Conservation (phyloP, 2,329 filamentous ascomycete species). For the Arachnomyces sp. region DNA sequence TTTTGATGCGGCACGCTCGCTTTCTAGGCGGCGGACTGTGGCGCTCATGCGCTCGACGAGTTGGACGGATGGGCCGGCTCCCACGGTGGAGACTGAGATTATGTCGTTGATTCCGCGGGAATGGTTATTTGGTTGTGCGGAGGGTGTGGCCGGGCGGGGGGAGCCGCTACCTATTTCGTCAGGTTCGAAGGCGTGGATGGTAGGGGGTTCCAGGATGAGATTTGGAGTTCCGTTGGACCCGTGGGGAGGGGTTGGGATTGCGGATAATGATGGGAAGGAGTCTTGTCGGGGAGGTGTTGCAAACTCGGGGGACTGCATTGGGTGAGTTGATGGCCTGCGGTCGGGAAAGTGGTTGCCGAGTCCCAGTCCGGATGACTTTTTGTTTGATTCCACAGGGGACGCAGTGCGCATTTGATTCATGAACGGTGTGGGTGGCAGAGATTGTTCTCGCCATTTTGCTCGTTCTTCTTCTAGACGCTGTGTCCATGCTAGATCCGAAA, state of each 20-base stretch:
- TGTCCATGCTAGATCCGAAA: conserved; percentile 49
- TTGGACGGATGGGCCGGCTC: conserved; percentile 85
- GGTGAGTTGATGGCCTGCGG: conserved; percentile 34
- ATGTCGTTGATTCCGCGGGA: conserved; percentile 69
- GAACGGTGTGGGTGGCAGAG: conserved; percentile 26
- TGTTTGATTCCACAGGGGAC: conserved; percentile 35
- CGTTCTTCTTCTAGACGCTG: conserved; percentile 60
- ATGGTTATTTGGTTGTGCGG: conserved; percentile 30
- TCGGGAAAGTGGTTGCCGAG: conserved; percentile 31
- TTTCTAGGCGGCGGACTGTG: conserved; percentile 81
- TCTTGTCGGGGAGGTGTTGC: conserved; percentile 40
- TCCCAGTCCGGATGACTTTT: conserved; percentile 31
- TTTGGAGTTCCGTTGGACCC: conserved; percentile 26
- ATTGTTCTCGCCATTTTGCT: conserved; percentile 49
- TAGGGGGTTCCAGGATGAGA: conserved; percentile 23
- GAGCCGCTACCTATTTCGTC: conserved; percentile 38
- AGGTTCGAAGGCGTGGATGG: conserved; percentile 41
- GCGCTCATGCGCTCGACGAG: conserved; percentile 94
- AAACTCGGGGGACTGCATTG: conserved; percentile 28
- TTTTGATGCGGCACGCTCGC: conserved; percentile 78
- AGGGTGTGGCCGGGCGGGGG: conserved; percentile 26
- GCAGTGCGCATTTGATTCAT: conserved; percentile 31
- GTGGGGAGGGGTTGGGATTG: conserved; percentile 20
- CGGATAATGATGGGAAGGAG: conserved; percentile 33
- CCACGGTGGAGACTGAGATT: conserved; percentile 80